Evolutionary conservation across 306 rosid genomes (phyloP), one percentile per base, ranked within the genome.

Genomic region (Medicago lupulina): DNA sequence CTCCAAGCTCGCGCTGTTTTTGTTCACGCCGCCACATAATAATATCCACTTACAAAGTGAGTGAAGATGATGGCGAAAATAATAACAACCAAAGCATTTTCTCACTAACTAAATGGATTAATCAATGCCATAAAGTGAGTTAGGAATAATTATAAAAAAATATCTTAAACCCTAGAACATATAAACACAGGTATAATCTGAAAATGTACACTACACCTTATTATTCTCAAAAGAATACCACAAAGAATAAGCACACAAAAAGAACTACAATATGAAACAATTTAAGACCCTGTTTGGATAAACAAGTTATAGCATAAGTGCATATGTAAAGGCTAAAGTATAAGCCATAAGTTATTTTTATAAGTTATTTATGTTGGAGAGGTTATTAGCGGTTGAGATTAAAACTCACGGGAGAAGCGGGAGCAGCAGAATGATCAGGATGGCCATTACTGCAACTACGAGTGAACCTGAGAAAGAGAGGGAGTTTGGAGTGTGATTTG

Each of bases 361-460:
- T 28, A 28, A 28, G 34, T 3, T 28, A 28, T n/a, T n/a, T n/a
- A n/a, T n/a, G n/a, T n/a, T n/a, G n/a, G n/a, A n/a, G n/a, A n/a
- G n/a, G n/a, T n/a, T n/a, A n/a, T n/a, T n/a, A n/a, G n/a, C n/a
- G 4, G 31, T 28, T 28, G 23, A 18, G 64, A 21, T 12, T 4
- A 28, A 8, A 55, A 80, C 88, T 34, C 81, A 93, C 98, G 10
- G 86, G 83, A 8, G 92, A 77, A 59, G 85, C 9, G 71, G 90
- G 79, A 82, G 83, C 93, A 8, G 63, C 70, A 19, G 82, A 76
- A 7, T 82, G 85, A 7, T 79, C 86, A 41, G 68, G 86, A 57
- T 63, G 84, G 15, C 71, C 81, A 31, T 80, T 64, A 13, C 36
- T 62, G 21, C 41, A 18, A 34, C 6, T 61, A 14, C 17, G 43